Conservation (phyloP, 768 basidiomycete genomes). For the Serendipita sp. region DNA sequence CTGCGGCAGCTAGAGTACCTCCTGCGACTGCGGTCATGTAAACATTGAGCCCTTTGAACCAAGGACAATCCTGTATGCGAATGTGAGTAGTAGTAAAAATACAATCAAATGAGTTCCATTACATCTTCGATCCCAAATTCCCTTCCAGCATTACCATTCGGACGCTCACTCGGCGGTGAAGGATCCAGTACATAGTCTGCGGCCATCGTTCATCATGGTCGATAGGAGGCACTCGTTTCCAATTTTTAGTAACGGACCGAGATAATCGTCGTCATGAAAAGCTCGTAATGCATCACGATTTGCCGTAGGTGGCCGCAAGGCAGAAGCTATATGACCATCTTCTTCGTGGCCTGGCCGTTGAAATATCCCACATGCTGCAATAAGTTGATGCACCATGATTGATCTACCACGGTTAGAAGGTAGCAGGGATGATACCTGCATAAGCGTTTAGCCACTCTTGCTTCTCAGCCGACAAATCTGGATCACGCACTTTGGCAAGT, state of each 20-base stretch:
- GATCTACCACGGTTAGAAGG: slow-evolving; percentile 59
- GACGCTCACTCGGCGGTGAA: background rate
- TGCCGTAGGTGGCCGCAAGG: slow-evolving; percentile 14
- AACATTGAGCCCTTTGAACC: slow-evolving; percentile 48
- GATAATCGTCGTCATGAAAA: slow-evolving; percentile 24
- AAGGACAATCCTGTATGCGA: slow-evolving; percentile 57
- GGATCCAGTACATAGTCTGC: slow-evolving; percentile 6
- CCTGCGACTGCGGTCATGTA: slow-evolving; percentile 66
- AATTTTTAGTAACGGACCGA: slow-evolving; percentile 13
- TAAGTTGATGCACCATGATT: slow-evolving; percentile 46
- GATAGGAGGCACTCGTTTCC: background rate
- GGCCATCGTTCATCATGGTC: background rate
- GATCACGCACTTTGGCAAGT: background rate
- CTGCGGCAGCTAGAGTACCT: slow-evolving; percentile 59
- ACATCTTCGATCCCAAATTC: slow-evolving; percentile 52
- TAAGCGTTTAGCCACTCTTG: background rate
- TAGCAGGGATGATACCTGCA: slow-evolving; percentile 39
- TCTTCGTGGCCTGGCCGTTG: background rate
- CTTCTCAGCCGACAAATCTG: background rate
- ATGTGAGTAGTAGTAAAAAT: background rate
- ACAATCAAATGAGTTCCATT: slow-evolving; percentile 13
- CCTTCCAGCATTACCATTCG: slow-evolving; percentile 12
- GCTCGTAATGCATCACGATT: slow-evolving; percentile 17
- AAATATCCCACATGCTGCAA: slow-evolving; percentile 29
- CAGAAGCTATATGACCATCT: background rate